Evolutionary conservation across 352 stramenopile species (phyloP), one percentile per base, ranked within the genome.

Genomic region (Globisporangium irregulare): DNA sequence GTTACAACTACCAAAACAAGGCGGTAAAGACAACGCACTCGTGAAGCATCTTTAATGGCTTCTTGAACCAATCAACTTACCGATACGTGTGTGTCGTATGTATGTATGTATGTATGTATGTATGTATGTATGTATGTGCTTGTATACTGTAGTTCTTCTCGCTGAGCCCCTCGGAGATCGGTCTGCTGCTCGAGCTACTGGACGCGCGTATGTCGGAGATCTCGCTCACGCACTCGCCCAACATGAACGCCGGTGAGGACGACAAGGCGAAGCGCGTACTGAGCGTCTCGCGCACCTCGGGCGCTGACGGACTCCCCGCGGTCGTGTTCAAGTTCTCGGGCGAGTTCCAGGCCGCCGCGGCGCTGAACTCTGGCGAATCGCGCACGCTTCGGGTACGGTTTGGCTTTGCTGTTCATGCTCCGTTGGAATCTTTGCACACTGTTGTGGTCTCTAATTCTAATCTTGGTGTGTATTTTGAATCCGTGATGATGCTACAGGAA

Each of bases 1-100:
- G 84, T 63, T 93, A 94, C 70, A 84, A 86, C 76, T 93, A 90
- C 75, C 87, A 84, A 67, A 89, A 90, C 64, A 95, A 95, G 78
- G 82, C 82, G 69, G 87, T 95, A 43, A 48, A 74, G 18, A 36
- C 12, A 14, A 46, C 38, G 10, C 38, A 5, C 14, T 54, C 10
- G 22, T 10, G 3, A 58, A 15, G 7, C 15, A 5, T 56, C 8
- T 29, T 2, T 24, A 29, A 36, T 36, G 32, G 36, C 36, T 41
- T 10, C 8, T 41, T 41, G 36, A 41, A 41, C 36, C 10, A 3
- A 41, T 41, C 10, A 41, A 41, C 36, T 41, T 41, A 41, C 2
- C 9, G 10, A 41, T 14, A 41, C 36, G 36, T 41, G 36, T 43
- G 36, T 43, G 36, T 43, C 36, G 3, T 43, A 12, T 41, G 34